Evolutionary conservation across 257 asterid species (phyloP), one percentile per base, ranked within the genome.

Genomic region (Orobanche coerulescens): DNA sequence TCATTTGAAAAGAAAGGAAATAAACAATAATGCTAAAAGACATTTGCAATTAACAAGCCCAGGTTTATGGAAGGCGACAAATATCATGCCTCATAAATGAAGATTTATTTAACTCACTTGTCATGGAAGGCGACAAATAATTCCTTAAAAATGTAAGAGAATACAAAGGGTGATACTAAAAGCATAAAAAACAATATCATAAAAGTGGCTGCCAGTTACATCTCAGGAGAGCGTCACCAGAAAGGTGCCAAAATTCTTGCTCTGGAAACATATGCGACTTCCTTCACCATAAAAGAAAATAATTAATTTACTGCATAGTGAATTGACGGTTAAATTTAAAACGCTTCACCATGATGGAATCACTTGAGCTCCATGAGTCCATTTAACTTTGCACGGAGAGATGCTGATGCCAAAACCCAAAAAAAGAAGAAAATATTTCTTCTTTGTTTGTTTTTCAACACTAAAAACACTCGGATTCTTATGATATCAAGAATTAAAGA

Each of bases 331-430:
- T 9, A 22, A 50, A 50, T 64, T 64, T 43, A 18, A 26, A 53
- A n/a, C 46, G 23, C 62, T 60, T 6, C 11, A 20, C 50, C 37
- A 30, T 30, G 7, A 68, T 50, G 22, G 58, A 31, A 56, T 62
- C 33, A 64, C 14, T 23, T n/a, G 24, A 50, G 25, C 65, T 47
- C 66, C 67, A 71, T 10, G 39, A 64, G 61, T 48, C 19, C 14
- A 37, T 57, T 61, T 18, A 57, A 52, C 56, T 20, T 66, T 71
- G 7, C 72, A 67, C 0, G 7, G 49, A 53, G 43, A 30, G 39
- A 42, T 33, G 44, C 34, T 15, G 51, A 62, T 47, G 34, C 66
- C 30, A 20, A 33, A 19, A 58, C 7, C 36, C n/a, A 31, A 39
- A 50, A 33, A 26, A 43, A 42, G 18, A n/a, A 20, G 26, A 52